Percentiles rank a stretch among this genome's conserved stretches.
Evolutionary conservation across 176 grass and related monocot genomes (phyloP).

Genomic region (Hsuehochloa calcarea): DNA sequence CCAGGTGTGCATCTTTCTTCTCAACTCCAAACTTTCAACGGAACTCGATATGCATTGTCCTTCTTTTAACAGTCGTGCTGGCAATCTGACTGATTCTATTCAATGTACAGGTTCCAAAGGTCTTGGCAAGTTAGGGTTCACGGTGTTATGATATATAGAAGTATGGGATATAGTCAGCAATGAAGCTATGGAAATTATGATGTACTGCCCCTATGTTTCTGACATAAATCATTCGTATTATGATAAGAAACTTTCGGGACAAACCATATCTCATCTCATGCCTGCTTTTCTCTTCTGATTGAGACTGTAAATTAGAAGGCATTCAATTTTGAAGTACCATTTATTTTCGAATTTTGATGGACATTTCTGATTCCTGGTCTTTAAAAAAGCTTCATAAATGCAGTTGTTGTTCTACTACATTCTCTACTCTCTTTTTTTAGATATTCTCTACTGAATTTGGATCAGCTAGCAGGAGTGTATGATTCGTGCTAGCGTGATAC

Average conservation of each 20-base stretch:
- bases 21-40: neutral
- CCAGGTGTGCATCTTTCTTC: slow-evolving; percentile 26
- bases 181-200: slow-evolving; percentile 10
- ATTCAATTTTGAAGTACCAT: neutral
- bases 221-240: slow-evolving; percentile 18
- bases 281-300: neutral
- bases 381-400: neutral
- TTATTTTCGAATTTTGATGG: neutral
- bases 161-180: slow-evolving; percentile 17
- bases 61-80: neutral
- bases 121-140: slow-evolving; percentile 25
- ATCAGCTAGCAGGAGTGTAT: neutral
- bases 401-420: neutral
- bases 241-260: slow-evolving; percentile 19
- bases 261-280: slow-evolving; percentile 8
- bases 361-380: neutral
- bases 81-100: neutral
- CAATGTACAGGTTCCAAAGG: slow-evolving; percentile 37
- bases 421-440: neutral
- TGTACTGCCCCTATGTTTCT: slow-evolving; percentile 25
- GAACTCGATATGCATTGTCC: neutral
- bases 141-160: slow-evolving; percentile 10
- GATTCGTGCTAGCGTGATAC: neutral
- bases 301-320: slow-evolving; percentile 35
- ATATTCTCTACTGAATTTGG: neutral